These are phyloP conservation scores for Steccherinum ochraceum DNA, from an alignment of 768 basidiomycete genomes.

Conservation along the genomic window DNA sequence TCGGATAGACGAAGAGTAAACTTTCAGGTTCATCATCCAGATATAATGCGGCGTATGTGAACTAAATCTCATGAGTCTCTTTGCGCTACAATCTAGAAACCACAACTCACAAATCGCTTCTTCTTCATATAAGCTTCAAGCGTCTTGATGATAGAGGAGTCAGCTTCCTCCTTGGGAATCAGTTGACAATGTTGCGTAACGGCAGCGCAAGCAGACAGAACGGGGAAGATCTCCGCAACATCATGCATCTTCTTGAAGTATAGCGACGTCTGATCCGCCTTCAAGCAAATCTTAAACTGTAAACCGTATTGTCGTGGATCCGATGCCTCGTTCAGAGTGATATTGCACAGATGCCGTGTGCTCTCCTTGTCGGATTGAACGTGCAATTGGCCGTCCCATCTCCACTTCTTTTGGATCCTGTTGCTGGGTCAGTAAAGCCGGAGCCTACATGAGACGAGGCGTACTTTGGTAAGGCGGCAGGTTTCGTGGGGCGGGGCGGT, in stretches of 20 bases:
- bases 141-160: slow-evolving; percentile 32
- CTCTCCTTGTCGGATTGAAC: slow-evolving; percentile 22
- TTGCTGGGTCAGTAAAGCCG: neutral
- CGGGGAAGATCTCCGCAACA: slow-evolving; percentile 35
- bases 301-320: slow-evolving; percentile 35
- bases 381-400: slow-evolving; percentile 55
- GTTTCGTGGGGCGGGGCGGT: too few species aligned
- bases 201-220: slow-evolving; percentile 44
- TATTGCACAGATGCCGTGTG: slow-evolving; percentile 42
- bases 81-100: neutral
- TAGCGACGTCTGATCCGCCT: slow-evolving; percentile 27
- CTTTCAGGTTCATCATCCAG: slow-evolving; percentile 45
- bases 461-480: too few species aligned
- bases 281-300: slow-evolving; percentile 43
- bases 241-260: slow-evolving; percentile 43
- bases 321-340: slow-evolving; percentile 39
- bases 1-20: slow-evolving; percentile 50
- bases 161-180: slow-evolving; percentile 31
- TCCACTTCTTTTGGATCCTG: slow-evolving; percentile 58
- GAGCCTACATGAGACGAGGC: too few species aligned
- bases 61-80: slow-evolving; percentile 26
- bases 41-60: slow-evolving; percentile 39
- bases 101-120: slow-evolving; percentile 38
- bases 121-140: slow-evolving; percentile 41
- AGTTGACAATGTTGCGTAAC: slow-evolving; percentile 50